phyloP scores from a whole-genome alignment of 495 filamentous ascomycete species.

The Penicillium riverlandense region DNA sequence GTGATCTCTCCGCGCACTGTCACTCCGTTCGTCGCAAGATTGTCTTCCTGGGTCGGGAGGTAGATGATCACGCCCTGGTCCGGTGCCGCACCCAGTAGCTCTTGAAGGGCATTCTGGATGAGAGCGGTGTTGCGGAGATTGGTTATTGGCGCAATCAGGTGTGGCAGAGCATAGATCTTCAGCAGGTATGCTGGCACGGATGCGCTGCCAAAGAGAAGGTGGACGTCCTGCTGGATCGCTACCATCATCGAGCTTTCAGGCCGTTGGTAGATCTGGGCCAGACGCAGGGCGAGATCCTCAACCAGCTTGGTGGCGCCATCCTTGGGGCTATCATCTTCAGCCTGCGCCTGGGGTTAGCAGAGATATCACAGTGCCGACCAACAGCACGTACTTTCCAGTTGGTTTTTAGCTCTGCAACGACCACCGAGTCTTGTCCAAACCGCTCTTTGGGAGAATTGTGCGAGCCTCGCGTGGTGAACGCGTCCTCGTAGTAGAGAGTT shows the following conservation, averaged over 20 bases:
- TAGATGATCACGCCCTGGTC: conserved; percentile 66
- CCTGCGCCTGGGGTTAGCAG: neutral
- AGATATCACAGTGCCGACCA: neutral
- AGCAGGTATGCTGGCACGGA: conserved; percentile 76
- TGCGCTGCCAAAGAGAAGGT: conserved; percentile 63
- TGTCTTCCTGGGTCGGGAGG: conserved; percentile 58
- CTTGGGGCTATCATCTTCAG: conserved; percentile 18
- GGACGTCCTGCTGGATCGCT: conserved; percentile 64
- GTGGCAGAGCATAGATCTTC: conserved; percentile 65
- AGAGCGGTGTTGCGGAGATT: conserved; percentile 80
- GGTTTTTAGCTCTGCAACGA: conserved; percentile 77
- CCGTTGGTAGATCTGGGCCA: conserved; percentile 67
- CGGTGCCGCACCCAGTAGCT: conserved; percentile 55
- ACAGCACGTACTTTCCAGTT: conserved; percentile 63
- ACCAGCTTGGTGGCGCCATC: conserved; percentile 47
- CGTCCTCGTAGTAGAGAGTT: conserved; percentile 53
- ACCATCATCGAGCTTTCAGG: conserved; percentile 66
- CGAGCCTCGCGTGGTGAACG: conserved; percentile 48
- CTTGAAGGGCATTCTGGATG: conserved; percentile 61
- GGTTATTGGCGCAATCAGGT: conserved; percentile 61
- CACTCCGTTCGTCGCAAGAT: conserved; percentile 60
- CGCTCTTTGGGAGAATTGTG: conserved; percentile 47
- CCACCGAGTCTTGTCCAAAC: conserved; percentile 56
- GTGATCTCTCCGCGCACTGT: conserved; percentile 65
- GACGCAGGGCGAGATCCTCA: conserved; percentile 56